A percentile compares a stretch with the other conserved stretches of the same genome.
Conservation (phyloP, 495 filamentous ascomycete genomes). For the Amorphotheca resinae region DNA sequence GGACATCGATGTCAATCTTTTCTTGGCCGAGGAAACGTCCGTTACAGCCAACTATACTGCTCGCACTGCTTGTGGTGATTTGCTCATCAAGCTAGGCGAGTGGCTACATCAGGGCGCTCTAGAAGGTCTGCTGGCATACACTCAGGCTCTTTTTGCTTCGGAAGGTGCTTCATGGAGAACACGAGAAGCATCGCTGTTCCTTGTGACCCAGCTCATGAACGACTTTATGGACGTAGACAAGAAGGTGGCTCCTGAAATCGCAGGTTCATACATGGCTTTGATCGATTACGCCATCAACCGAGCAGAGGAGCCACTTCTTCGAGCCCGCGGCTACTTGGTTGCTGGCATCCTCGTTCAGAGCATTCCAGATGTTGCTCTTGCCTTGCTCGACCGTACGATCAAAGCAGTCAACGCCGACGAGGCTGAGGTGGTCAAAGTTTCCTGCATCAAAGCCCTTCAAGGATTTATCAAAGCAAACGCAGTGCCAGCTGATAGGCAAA, state of each 20-base stretch:
- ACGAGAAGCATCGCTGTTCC: conserved; percentile 69
- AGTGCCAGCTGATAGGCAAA: conserved; percentile 48
- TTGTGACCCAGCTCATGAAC: conserved; percentile 66
- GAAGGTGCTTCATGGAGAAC: conserved; percentile 42
- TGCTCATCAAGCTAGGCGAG: conserved; percentile 86
- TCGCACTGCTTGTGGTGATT: conserved; percentile 77
- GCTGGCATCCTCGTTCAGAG: conserved; percentile 58
- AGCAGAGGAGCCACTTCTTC: conserved; percentile 48
- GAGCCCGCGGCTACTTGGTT: conserved; percentile 75
- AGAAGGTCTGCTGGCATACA: conserved; percentile 61
- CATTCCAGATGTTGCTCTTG: conserved; percentile 39
- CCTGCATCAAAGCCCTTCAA: conserved; percentile 80
- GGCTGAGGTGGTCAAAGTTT: conserved; percentile 80
- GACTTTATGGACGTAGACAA: conserved; percentile 70
- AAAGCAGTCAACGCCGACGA: conserved; percentile 60
- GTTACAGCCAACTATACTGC: conserved; percentile 96
- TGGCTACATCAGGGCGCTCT: conserved; percentile 62
- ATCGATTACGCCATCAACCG: conserved; percentile 64
- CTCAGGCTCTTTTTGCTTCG: conserved; percentile 51
- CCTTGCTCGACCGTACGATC: conserved; percentile 59
- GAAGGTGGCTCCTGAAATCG: conserved; percentile 49
- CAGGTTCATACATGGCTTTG: conserved; percentile 59
- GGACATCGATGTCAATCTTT: conserved; percentile 93
- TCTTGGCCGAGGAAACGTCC: conserved; percentile 86
- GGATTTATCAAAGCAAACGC: conserved; percentile 53